Evolutionary conservation across 305 asterid species (phyloP), one percentile per base, ranked within the genome.

Genomic region (Euphrasia arctica): DNA sequence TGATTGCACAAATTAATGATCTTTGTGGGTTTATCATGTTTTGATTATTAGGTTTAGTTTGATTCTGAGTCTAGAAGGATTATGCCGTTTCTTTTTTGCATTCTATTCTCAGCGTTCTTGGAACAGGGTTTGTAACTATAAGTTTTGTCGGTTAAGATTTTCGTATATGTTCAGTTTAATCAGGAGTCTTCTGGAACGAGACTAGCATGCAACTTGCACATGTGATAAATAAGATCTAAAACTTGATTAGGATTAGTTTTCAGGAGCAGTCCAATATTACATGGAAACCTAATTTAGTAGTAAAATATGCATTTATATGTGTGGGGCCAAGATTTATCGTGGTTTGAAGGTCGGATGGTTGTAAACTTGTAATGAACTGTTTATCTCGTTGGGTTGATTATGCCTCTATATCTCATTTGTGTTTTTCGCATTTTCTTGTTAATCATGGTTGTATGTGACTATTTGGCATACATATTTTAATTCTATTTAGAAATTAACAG

Each of bases 11-110:
- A n/a, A 54, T 34, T 52, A n/a, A 51, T 62, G 5, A 36, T 62
- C 7, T 57, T 45, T 3, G 27, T 48, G 39, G 62, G 60, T 51
- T 70, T 28, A 68, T 34, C 41, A 31, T 51, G 69, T 28, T 28
- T 12, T 49, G 0, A 43, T 49, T 57, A 50, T 25, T 65, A 65
- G 57, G 66, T 27, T 48, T 54, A 45, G 43, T 42, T 58, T 70
- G 59, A 29, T 69, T 43, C 59, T 57, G 12, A 72, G 61, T 66
- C 50, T 3, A 57, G 57, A 28, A 34, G 63, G 54, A 68, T n/a
- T 63, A 32, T 14, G 62, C 31, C 47, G 22, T 54, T 64, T 25
- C 15, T 3, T 58, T 62, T 32, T 66, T 47, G 45, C 32, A 8
- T 2, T 18, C 0, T 51, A 39, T n/a, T 22, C 43, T 56, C 64